Conservation (phyloP, 1,284 basidiomycete species). For the Boletus mariae region DNA sequence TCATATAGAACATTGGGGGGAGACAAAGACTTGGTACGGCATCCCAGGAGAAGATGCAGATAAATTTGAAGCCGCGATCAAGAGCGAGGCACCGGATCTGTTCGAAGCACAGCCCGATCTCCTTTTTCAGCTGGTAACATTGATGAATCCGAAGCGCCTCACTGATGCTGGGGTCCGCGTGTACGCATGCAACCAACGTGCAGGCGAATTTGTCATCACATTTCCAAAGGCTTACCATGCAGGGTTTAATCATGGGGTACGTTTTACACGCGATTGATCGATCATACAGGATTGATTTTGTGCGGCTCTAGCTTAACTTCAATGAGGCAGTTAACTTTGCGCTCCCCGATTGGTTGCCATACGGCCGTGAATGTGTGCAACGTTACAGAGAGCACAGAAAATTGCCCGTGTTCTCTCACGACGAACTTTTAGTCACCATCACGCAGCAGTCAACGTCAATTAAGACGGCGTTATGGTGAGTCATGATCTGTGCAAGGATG, state of each 20-base stretch:
- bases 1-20: slow-evolving; percentile 92
- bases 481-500: slow-evolving; percentile 16
- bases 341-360: slow-evolving; percentile 90
- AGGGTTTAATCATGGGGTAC: slow-evolving; percentile 95
- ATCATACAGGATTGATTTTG: slow-evolving; percentile 24
- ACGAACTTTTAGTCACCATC: slow-evolving; percentile 94
- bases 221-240: slow-evolving; percentile 99
- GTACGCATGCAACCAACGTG: slow-evolving; percentile 92
- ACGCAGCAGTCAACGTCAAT: slow-evolving; percentile 92
- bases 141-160: slow-evolving; percentile 93
- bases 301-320: slow-evolving; percentile 77
- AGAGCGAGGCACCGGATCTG: slow-evolving; percentile 94
- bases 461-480: slow-evolving; percentile 88
- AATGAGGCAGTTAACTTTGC: slow-evolving; percentile 99
- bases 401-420: slow-evolving; percentile 96
- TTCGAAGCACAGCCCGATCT: slow-evolving; percentile 97
- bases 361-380: slow-evolving; percentile 83
- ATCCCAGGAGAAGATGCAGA: slow-evolving; percentile 92
- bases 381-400: slow-evolving; percentile 89
- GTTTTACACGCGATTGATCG: slow-evolving; percentile 36
- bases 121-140: slow-evolving; percentile 94
- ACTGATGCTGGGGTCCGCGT: slow-evolving; percentile 90
- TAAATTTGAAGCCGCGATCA: slow-evolving; percentile 96
- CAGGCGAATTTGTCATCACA: slow-evolving; percentile 97
- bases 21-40: slow-evolving; percentile 99